Percentiles rank a stretch among this genome's conserved stretches.
phyloP scores from a whole-genome alignment of 164 flowering plant genomes.

The Euptelea pleiosperma region DNA sequence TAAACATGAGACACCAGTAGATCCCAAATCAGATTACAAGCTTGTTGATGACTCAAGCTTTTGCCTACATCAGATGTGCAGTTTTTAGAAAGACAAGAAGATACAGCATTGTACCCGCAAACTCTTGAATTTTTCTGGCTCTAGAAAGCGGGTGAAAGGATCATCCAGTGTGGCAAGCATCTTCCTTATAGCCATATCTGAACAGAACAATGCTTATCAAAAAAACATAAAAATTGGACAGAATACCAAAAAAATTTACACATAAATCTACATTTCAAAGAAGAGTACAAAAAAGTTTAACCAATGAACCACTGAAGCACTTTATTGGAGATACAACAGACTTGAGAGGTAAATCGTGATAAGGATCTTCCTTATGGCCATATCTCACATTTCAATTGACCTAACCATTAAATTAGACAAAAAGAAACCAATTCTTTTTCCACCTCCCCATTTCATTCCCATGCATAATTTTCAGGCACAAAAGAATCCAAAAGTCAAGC shows the following conservation, averaged over 20 bases:
- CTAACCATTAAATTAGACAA: not conserved
- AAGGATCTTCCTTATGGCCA: not conserved
- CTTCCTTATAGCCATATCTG: conserved; percentile 89
- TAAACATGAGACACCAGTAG: not conserved
- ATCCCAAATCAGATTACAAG: not conserved
- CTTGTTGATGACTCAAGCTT: not conserved
- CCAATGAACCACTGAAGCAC: too few species aligned
- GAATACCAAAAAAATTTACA: conserved; percentile 11
- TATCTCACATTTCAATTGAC: not conserved
- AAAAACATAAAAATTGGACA: too few species aligned
- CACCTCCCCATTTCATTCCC: not conserved
- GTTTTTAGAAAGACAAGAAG: conserved; percentile 13
- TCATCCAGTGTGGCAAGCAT: conserved; percentile 91
- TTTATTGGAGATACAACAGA: not conserved
- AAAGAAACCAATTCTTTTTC: too few species aligned
- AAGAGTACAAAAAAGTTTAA: too few species aligned
- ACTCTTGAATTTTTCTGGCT: conserved; percentile 85
- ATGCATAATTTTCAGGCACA: not conserved
- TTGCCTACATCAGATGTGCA: conserved; percentile 1
- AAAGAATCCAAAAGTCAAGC: not conserved
- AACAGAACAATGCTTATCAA: too few species aligned
- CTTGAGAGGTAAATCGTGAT: too few species aligned
- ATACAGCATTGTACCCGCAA: conserved; percentile 61
- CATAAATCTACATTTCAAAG: not conserved
- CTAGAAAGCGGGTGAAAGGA: conserved; percentile 94